Conservation (phyloP, 192 early-diverging fungal species). For the Phycomyces blakesleeanus region DNA sequence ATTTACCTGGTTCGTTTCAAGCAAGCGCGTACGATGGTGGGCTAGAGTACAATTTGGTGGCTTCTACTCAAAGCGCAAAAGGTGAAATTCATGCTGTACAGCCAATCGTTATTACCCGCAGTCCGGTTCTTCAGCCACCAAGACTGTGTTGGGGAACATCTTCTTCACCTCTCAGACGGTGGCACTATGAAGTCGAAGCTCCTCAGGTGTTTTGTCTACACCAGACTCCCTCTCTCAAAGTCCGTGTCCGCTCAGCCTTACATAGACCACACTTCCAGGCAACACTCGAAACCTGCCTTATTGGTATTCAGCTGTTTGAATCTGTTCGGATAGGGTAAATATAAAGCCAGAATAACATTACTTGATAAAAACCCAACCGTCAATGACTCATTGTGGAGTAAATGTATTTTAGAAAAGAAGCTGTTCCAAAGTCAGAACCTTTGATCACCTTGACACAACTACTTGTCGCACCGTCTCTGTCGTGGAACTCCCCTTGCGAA, state of each 20-base stretch:
- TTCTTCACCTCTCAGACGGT: not conserved
- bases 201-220: not conserved
- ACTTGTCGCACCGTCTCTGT: not conserved
- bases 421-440: not conserved
- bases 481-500: conserved; percentile 1
- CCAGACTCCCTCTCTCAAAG: not conserved
- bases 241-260: not conserved
- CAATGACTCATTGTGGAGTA: no score
- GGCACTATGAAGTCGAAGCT: conserved; percentile 13
- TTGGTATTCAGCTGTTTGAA: conserved; percentile 16
- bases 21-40: not conserved
- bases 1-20: not conserved
- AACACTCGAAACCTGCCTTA: conserved; percentile 1
- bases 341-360: not conserved
- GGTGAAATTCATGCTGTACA: not conserved
- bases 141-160: conserved; percentile 14
- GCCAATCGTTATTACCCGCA: not conserved
- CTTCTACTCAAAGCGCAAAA: not conserved
- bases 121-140: not conserved
- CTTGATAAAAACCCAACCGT: no score
- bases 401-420: not conserved
- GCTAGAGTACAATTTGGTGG: not conserved
- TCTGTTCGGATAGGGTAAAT: conserved; percentile 8
- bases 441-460: conserved; percentile 1
- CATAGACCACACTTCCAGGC: not conserved